Conservation (phyloP, 176 grass and related monocot genomes). For the Lolium multiflorum region DNA sequence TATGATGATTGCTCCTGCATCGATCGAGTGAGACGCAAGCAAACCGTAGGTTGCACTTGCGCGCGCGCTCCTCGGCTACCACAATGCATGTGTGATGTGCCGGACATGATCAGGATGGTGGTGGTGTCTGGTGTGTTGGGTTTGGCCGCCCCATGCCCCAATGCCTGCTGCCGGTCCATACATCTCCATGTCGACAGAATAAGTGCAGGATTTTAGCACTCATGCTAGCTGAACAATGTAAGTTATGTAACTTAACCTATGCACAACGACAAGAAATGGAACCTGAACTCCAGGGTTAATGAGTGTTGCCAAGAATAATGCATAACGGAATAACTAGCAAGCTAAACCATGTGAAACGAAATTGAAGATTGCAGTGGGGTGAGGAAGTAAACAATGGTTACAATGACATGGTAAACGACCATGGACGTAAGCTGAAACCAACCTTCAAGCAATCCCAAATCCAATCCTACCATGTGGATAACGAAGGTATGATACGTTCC, state of each 20-base stretch:
- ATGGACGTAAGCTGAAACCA: too few relatives aligned
- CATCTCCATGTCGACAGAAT: not conserved
- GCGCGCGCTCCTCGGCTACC: conserved; percentile 28
- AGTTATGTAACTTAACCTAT: not conserved
- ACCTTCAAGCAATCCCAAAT: too few relatives aligned
- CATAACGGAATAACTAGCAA: not conserved
- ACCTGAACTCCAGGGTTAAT: not conserved
- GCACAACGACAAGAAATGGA: not conserved
- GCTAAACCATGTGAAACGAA: not conserved
- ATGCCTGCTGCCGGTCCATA: not conserved
- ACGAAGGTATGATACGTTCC: not conserved
- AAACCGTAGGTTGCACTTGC: not conserved
- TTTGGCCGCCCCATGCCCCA: too few relatives aligned
- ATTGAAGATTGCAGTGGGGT: not conserved
- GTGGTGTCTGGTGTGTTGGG: not conserved
- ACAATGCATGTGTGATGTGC: not conserved
- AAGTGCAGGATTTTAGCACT: not conserved
- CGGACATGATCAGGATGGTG: not conserved
- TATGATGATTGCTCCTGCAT: not conserved
- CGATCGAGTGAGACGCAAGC: conserved; percentile 23
- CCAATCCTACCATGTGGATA: not conserved
- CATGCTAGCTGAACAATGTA: not conserved
- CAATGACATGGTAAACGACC: too few relatives aligned
- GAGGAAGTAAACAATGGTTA: too few relatives aligned
- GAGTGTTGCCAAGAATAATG: not conserved